These are phyloP conservation scores for Mortierella sp. DNA, from an alignment of 371 early-diverging fungal genomes.

Conservation along the genomic window DNA sequence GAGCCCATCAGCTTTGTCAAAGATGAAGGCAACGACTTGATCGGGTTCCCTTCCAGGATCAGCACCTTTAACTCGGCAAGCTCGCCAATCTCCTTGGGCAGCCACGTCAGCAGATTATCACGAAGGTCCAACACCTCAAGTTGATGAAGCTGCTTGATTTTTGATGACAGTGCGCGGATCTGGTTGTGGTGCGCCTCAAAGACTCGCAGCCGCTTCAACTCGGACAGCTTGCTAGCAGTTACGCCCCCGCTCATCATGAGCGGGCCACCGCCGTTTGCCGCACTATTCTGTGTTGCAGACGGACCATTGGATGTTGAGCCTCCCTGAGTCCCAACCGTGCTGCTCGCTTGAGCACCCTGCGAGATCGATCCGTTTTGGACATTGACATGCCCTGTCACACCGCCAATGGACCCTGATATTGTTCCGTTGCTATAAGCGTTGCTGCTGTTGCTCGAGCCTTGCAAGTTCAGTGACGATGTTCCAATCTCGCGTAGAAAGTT, in stretches of 20 bases:
- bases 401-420: conserved; percentile 1
- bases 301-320: neutral
- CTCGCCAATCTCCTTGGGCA: conserved; percentile 56
- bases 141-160: conserved; percentile 37
- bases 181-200: conserved; percentile 55
- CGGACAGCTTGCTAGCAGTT: conserved; percentile 51
- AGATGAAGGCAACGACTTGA: conserved; percentile 53
- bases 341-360: neutral
- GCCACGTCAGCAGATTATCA: conserved; percentile 46
- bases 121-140: conserved; percentile 55
- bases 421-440: conserved; percentile 12
- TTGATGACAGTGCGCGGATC: conserved; percentile 45
- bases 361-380: conserved; percentile 3
- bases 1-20: conserved; percentile 53
- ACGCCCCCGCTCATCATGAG: conserved; percentile 29
- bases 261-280: neutral
- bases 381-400: neutral
- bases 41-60: conserved; percentile 52
- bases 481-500: conserved; percentile 54
- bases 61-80: conserved; percentile 45
- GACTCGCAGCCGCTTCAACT: conserved; percentile 48
- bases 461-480: conserved; percentile 38
- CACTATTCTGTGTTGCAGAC: neutral
- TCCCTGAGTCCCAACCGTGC: neutral
- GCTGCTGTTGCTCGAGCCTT: conserved; percentile 14